These are phyloP conservation scores for Phaffomyces thermotolerans DNA, from an alignment of 805 yeast species.

Conservation along the genomic window DNA sequence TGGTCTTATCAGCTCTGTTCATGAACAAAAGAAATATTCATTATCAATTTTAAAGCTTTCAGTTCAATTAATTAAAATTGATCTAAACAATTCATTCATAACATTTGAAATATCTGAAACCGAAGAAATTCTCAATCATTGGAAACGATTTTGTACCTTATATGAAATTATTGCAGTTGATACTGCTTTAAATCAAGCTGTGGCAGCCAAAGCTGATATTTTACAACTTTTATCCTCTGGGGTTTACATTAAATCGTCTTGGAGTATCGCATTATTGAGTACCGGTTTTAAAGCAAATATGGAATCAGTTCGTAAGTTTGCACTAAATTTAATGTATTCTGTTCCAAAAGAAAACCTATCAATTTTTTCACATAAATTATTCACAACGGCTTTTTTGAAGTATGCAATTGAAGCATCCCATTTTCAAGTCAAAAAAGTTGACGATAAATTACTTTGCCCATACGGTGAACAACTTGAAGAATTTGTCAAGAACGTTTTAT, in stretches of 20 bases:
- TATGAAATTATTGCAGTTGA: constrained; percentile 80
- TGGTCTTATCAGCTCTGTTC: constrained; percentile 47
- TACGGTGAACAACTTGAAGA: constrained; percentile 46
- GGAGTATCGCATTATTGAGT: constrained; percentile 68
- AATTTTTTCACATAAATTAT: constrained; percentile 38
- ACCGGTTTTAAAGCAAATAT: constrained; percentile 71
- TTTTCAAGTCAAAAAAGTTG: constrained; percentile 37
- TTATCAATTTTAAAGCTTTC: constrained; percentile 60
- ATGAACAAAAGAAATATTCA: constrained; percentile 64
- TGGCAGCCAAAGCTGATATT: constrained; percentile 66
- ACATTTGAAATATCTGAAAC: not conserved
- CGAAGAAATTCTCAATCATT: constrained; percentile 36
- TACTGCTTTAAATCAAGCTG: constrained; percentile 78
- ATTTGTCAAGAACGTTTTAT: constrained; percentile 34
- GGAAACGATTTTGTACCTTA: constrained; percentile 69
- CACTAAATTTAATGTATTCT: constrained; percentile 47
- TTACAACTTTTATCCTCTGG: constrained; percentile 40
- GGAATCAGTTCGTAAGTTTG: constrained; percentile 67
- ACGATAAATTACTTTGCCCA: constrained; percentile 36
- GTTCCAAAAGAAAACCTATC: constrained; percentile 40
- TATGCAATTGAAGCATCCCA: constrained; percentile 57
- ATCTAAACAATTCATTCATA: constrained; percentile 27
- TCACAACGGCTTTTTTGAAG: constrained; percentile 43
- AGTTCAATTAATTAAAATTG: constrained; percentile 34
- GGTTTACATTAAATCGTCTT: constrained; percentile 52